A percentile compares a stretch with the other conserved stretches of the same genome.
Conservation (phyloP, 2,329 filamentous ascomycete genomes). For the Seiridium cupressi region DNA sequence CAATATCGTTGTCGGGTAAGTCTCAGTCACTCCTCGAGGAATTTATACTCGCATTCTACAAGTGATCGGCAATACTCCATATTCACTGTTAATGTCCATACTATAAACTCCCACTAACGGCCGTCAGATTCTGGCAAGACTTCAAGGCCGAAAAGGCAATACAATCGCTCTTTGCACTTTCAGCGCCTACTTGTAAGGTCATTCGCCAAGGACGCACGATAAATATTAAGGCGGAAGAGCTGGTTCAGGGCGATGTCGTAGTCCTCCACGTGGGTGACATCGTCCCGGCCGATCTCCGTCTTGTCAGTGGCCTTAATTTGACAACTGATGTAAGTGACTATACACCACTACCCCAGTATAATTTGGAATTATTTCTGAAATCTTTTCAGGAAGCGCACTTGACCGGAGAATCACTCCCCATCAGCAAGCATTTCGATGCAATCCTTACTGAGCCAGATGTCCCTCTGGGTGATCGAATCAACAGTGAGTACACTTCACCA, state of each 20-base stretch:
- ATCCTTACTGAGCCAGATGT: conserved; percentile 52
- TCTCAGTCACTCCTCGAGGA: conserved; percentile 9
- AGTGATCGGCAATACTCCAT: too few relatives aligned
- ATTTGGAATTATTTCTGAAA: too few relatives aligned
- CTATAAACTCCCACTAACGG: not conserved
- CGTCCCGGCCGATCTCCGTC: conserved; percentile 66
- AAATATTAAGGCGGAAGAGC: conserved; percentile 51
- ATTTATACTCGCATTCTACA: too few relatives aligned
- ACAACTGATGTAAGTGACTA: conserved; percentile 55
- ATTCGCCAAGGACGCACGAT: conserved; percentile 51
- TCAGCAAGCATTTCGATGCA: conserved; percentile 61
- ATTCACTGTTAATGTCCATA: not conserved
- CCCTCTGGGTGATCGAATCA: conserved; percentile 67
- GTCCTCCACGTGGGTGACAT: conserved; percentile 64
- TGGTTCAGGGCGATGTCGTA: conserved; percentile 68
- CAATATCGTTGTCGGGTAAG: conserved; percentile 65
- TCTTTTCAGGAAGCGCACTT: conserved; percentile 57
- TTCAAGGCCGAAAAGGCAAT: conserved; percentile 62
- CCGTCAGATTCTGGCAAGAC: conserved; percentile 54
- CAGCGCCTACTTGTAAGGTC: conserved; percentile 58
- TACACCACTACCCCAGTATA: not conserved
- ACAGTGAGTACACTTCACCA: conserved; percentile 29
- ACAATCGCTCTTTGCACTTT: conserved; percentile 57
- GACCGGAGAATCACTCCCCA: conserved; percentile 71
- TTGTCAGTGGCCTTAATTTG: conserved; percentile 67